Evolutionary conservation across 192 early-diverging fungal species (phyloP), one percentile per base, ranked within the genome.

Genomic region (Linnemannia zychae): DNA sequence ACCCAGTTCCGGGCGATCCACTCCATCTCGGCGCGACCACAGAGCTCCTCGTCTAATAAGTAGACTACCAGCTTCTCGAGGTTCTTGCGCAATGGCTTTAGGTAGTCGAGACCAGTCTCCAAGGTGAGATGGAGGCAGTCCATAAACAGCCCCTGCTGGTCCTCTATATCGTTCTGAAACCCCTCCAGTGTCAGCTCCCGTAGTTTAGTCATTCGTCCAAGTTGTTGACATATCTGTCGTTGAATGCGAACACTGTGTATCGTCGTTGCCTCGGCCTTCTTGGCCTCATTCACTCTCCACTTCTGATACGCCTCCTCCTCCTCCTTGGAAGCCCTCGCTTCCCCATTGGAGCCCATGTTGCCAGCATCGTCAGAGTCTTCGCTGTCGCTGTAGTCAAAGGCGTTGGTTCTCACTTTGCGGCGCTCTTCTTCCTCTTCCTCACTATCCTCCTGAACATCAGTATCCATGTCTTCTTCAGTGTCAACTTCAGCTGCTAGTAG

Each of bases 1-100:
- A 79, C 63, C 70, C 69, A 79, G 24, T 79, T 37, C 33, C 31
- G 69, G 4, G 77, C 77, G 22, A 79, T 79, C 77, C 77, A 79
- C 6, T 79, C 77, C 1, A 72, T 31, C 38, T 72, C 71, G 7
- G 60, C 20, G 20, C 34, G 38, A 1, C 33, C 71, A 6, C 49
- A 44, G 18, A 79, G 28, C 5, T 67, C 20, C 22, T 79, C 77
- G 13, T 66, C 31, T 57, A 79, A 24, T 47, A 57, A 40, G 44
- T 79, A 67, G 5, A 79, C 18, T 2, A 65, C 44, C 52, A 79
- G 33, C 40, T 28, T 72, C 33, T 79, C 71, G 40, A 79, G 44
- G 33, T 60, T 79, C 44, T 63, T 28, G 33, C 72, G 77, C 71
- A 79, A 40, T 15, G 77, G 70, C 6, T 34, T 16, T 44, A 79